Base-by-base conservation (phyloP, 2,329 filamentous ascomycete species). In the Penicillium sp. region DNA sequence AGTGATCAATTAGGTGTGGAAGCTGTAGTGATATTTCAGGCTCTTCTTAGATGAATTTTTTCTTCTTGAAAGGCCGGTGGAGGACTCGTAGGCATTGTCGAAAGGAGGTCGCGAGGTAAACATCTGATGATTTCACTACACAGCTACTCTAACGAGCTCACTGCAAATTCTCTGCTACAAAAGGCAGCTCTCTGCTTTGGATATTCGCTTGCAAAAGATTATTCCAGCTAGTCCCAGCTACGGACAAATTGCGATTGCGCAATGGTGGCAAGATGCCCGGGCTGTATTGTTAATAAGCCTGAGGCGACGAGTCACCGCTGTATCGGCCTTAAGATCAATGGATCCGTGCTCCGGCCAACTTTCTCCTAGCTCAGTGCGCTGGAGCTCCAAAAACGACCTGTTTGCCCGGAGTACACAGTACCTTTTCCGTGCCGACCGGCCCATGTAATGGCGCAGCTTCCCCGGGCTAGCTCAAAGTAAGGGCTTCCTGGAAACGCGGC, bases 381-480 rank as follows among this genome's bases (percentile, higher is more conserved):
- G 8, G 23, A 42, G 6, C 21, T 7, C 23, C 15, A 13, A 23
- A 28, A 9, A 41, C n/a, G n/a, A 41, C 38, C n/a, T 21, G 10
- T 12, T 21, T 9, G 9, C 8, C n/a, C n/a, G 16, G 15, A 26
- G 23, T 26, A 26, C 41, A 42, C 18, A 24, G 38, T 42, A 36
- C 18, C 21, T 2, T 8, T 8, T 15, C 16, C 23, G 23, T 16
- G 23, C 15, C 23, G 18, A 12, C 41, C 13, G 41, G 7, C 2
- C 23, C 23, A n/a, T 45, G 42, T 45, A 45, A 31, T 44, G 10
- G 42, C 28, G 42, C 42, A 23, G 26, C 36, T 49, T 21, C 36
- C 43, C 26, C 28, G 49, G 50, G 48, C 49, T 55, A 57, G 53
- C 45, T 49, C 45, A 49, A 56, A 53, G 56, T 45, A 58, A 58